Conservation (phyloP, 805 yeast species). For the Saturnispora galanensis region DNA sequence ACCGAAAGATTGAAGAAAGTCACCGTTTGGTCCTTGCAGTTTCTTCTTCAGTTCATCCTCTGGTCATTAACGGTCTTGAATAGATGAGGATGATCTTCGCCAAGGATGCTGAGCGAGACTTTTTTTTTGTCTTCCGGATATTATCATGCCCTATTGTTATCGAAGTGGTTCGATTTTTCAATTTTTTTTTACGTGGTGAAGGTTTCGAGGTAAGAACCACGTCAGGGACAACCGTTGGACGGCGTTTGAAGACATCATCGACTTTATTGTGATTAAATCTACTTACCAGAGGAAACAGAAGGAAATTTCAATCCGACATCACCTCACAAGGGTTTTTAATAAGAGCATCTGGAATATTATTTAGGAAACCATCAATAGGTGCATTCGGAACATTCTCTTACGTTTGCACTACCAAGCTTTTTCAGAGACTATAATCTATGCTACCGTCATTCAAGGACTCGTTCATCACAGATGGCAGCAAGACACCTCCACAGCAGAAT, state of each 20-base stretch:
- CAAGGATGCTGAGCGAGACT: neutral
- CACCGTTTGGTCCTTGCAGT: slow-evolving; percentile 87
- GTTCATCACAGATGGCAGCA: neutral
- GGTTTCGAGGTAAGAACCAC: neutral
- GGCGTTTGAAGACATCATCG: neutral
- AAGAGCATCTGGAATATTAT: too few species aligned
- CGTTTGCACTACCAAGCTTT: too few species aligned
- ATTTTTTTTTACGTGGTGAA: too few species aligned
- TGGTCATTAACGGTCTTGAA: slow-evolving; percentile 64
- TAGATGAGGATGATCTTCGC: slow-evolving; percentile 6
- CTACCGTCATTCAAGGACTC: slow-evolving; percentile 6
- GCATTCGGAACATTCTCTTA: too few species aligned
- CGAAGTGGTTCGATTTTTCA: neutral
- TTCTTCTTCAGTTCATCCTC: slow-evolving; percentile 68
- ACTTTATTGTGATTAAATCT: too few species aligned
- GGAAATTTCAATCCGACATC: too few species aligned
- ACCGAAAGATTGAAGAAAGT: slow-evolving; percentile 67
- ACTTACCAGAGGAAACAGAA: neutral
- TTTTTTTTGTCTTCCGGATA: neutral
- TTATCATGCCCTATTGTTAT: neutral
- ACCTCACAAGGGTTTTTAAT: too few species aligned
- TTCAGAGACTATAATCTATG: neutral
- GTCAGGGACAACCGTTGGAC: neutral
- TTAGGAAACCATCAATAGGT: neutral
- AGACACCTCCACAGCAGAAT: neutral